A percentile compares a stretch with the other conserved stretches of the same genome.
Conservation (phyloP, 2,329 filamentous ascomycete genomes). For the Colletotrichum trifolii region DNA sequence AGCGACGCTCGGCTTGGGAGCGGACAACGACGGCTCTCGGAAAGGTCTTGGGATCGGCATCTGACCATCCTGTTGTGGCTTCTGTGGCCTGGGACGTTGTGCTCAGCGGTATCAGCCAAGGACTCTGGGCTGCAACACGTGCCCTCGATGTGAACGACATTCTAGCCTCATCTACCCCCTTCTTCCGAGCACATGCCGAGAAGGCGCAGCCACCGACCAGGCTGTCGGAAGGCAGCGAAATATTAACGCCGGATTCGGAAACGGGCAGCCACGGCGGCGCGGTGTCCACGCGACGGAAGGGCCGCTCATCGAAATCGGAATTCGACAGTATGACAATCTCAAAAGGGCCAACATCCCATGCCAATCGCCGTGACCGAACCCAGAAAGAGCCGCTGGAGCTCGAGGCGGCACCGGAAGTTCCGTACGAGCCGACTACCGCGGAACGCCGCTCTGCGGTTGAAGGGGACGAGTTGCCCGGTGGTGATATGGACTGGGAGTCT, state of each 20-base stretch:
- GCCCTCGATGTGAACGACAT: conserved; percentile 63
- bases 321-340: conserved; percentile 11
- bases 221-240: conserved; percentile 10
- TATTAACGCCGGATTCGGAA: conserved; percentile 26
- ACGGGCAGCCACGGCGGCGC: conserved; percentile 12
- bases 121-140: conserved; percentile 67
- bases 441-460: conserved; percentile 47
- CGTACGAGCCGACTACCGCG: conserved; percentile 51
- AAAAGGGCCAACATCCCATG: conserved; percentile 31
- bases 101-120: conserved; percentile 63
- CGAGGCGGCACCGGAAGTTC: conserved; percentile 43
- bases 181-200: conserved; percentile 38
- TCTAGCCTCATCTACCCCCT: conserved; percentile 51
- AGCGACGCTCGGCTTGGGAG: conserved; percentile 56
- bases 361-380: conserved; percentile 39
- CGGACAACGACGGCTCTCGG: conserved; percentile 57
- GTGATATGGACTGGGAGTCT: conserved; percentile 58
- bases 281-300: conserved; percentile 21
- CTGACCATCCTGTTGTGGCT: conserved; percentile 68
- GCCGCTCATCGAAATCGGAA: conserved; percentile 14
- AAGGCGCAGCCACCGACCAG: conserved; percentile 22
- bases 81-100: conserved; percentile 69
- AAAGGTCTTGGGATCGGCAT: conserved; percentile 60
- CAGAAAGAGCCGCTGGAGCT: conserved; percentile 42
- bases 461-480: conserved; percentile 54